Percentiles rank a stretch among this genome's conserved stretches.
These are phyloP conservation scores for Pseudogymnoascus sp. DNA, from an alignment of 2,329 filamentous ascomycete genomes.

Conservation along the genomic window DNA sequence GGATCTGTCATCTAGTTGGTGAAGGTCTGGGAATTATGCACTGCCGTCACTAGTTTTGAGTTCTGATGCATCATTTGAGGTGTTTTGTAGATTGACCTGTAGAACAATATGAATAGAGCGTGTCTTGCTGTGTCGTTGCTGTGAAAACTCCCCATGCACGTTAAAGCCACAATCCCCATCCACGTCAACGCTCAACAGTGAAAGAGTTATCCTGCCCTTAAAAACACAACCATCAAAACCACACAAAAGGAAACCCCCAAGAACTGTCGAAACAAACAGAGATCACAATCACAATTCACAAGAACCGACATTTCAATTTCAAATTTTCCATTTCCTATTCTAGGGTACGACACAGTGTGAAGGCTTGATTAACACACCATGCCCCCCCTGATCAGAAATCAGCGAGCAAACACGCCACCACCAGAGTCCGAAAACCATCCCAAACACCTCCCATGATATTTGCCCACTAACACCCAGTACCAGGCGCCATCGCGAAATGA, in stretches of 20 bases:
- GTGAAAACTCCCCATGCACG: background rate
- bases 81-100: background rate
- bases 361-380: background rate
- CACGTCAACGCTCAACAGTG: background rate
- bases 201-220: background rate
- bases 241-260: background rate
- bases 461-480: background rate
- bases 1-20: background rate
- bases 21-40: background rate
- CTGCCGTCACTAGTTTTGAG: background rate
- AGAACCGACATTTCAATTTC: background rate
- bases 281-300: background rate
- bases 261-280: background rate
- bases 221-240: background rate
- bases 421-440: background rate
- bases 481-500: background rate
- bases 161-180: background rate
- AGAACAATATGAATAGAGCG: background rate
- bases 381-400: background rate
- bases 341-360: background rate
- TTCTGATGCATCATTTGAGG: background rate
- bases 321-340: conserved; percentile 2
- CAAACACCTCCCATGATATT: background rate
- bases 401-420: background rate
- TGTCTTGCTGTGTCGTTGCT: background rate